Evolutionary conservation across 352 stramenopile species (phyloP), one percentile per base, ranked within the genome.

Genomic region (Pythium apleroticum): DNA sequence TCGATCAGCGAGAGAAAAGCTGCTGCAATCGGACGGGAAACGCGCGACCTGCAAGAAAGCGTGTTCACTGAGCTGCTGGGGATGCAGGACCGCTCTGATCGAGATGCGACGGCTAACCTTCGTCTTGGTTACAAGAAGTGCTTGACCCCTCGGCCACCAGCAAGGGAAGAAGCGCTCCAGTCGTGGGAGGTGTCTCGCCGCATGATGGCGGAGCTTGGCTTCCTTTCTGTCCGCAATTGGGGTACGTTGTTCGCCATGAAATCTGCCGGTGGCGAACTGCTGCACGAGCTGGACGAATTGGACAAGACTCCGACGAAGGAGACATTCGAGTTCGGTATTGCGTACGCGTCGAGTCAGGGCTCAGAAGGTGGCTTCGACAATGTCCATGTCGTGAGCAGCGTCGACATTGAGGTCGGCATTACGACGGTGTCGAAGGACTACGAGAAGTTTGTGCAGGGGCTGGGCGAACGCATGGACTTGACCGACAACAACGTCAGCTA

Each of bases 161-260:
- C 69, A n/a, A 84, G 89, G 55, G 83, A 92, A 62, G 61, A 70
- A 28, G 72, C 75, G 20, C 75, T 91, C 5, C 68, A 83, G 31
- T 89, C 80, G 20, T 92, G 85, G 78, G 84, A 89, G 53, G 77
- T 90, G 10, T 90, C 87, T 33, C 74, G 87, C 8, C 72, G 84
- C 25, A 91, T 96, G 80, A 89, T 96, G 76, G 93, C 79, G 11
- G 84, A 96, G 43, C 67, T 94, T 4, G 85, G 87, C 4, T 93
- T 96, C 24, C 60, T 94, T 9, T 93, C 85, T 0, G 81, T 96
- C 5, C 80, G 80, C n/a, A 93, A 91, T 37, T 96, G 87, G 87
- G 87, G 87, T 0, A 86, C 83, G 45, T 71, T 96, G 22, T 93
- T 96, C 48, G 76, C 84, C 1, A 92, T 96, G 82, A 76, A 88